These are phyloP conservation scores for Asterophora lycoperdoides DNA, from an alignment of 768 basidiomycete genomes.

Conservation along the genomic window DNA sequence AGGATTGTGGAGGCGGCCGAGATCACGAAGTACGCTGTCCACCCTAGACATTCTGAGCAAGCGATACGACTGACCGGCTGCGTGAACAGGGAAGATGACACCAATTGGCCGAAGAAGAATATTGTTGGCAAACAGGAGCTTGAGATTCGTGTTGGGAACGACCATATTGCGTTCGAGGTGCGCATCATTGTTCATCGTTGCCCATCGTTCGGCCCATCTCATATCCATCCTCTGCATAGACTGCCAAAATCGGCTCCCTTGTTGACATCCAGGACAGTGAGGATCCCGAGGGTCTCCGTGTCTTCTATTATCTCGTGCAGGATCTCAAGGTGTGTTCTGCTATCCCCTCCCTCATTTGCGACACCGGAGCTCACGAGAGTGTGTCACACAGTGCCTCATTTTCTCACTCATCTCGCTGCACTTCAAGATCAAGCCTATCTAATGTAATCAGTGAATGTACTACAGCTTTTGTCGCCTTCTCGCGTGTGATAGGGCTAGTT, in stretches of 20 bases:
- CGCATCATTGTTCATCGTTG: constrained; percentile 17
- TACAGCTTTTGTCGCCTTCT: constrained; percentile 9
- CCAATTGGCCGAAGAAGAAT: constrained; percentile 98
- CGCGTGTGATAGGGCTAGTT: constrained; percentile 14
- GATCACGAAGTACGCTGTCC: constrained; percentile 74
- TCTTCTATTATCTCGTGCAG: constrained; percentile 98
- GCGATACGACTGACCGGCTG: neutral
- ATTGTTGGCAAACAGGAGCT: constrained; percentile 98
- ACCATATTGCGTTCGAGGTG: constrained; percentile 97
- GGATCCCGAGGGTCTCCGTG: constrained; percentile 94
- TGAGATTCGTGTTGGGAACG: constrained; percentile 89
- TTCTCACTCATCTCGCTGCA: constrained; percentile 98
- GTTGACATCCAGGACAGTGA: constrained; percentile 97
- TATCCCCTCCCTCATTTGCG: neutral
- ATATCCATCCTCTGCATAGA: constrained; percentile 43
- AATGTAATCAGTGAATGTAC: constrained; percentile 18
- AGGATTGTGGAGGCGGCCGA: constrained; percentile 90
- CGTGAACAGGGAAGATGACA: constrained; percentile 85
- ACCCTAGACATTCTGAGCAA: no score
- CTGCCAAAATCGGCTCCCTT: constrained; percentile 95
- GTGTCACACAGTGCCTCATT: constrained; percentile 74
- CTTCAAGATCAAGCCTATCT: constrained; percentile 99
- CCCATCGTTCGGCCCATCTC: neutral
- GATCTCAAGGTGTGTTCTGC: constrained; percentile 75
- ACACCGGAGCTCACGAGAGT: neutral